These are phyloP conservation scores for Pythium dissotocum DNA, from an alignment of 352 stramenopile genomes.

Conservation along the genomic window DNA sequence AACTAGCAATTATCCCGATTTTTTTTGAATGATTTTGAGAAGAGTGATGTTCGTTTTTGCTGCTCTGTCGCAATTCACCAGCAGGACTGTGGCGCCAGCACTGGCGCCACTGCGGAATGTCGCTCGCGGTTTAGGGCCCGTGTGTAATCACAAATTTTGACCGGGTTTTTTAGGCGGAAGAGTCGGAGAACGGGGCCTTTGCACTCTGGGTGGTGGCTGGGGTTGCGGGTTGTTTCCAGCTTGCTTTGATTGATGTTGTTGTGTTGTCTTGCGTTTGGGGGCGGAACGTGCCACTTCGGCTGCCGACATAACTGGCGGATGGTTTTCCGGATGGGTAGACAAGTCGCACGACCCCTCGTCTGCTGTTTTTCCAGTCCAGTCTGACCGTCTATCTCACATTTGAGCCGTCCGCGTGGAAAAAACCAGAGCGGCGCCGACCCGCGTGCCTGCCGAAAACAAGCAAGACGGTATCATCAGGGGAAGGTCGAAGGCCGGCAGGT, in stretches of 20 bases:
- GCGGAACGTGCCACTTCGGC: conserved; percentile 9
- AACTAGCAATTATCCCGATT: neutral
- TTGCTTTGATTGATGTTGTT: conserved; percentile 12
- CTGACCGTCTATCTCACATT: conserved; percentile 18
- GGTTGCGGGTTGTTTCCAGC: neutral
- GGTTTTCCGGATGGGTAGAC: conserved; percentile 28
- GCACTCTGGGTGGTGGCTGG: neutral
- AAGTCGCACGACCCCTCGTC: conserved; percentile 31
- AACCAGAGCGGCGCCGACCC: conserved; percentile 27
- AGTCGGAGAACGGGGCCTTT: conserved; percentile 26
- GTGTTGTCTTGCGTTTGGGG: neutral
- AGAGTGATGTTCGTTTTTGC: conserved; percentile 18
- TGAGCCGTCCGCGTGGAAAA: conserved; percentile 9
- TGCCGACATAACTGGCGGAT: conserved; percentile 12
- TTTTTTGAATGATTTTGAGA: neutral
- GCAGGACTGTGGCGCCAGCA: conserved; percentile 23
- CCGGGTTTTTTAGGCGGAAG: conserved; percentile 8
- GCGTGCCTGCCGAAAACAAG: neutral
- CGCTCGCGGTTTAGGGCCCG: conserved; percentile 24
- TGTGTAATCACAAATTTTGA: conserved; percentile 15
- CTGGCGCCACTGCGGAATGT: conserved; percentile 26
- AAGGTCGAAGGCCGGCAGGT: neutral
- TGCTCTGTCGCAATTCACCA: conserved; percentile 11
- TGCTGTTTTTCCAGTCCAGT: conserved; percentile 18
- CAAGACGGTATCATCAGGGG: conserved; percentile 4